Conservation (phyloP, 768 basidiomycete species). For the Russula dissimulans region DNA sequence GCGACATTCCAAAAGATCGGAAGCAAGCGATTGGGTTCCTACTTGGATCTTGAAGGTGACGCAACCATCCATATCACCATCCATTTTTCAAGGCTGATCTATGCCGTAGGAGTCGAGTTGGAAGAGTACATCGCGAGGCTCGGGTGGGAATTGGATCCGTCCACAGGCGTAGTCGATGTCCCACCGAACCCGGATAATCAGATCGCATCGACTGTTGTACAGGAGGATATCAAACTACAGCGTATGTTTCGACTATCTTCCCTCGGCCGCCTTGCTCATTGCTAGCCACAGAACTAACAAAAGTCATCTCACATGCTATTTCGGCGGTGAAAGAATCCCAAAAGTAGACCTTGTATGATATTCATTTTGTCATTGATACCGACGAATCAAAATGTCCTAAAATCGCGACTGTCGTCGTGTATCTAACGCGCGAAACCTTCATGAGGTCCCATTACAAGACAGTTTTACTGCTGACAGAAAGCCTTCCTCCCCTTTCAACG, state of each 20-base stretch:
- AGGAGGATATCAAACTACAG: constrained; percentile 71
- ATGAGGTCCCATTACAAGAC: neutral
- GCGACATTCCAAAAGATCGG: constrained; percentile 72
- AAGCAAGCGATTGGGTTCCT: constrained; percentile 55
- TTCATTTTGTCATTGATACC: neutral
- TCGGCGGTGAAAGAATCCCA: constrained; percentile 35
- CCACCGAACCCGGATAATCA: constrained; percentile 85
- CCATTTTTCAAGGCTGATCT: neutral
- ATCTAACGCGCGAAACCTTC: neutral
- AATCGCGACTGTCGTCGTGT: neutral
- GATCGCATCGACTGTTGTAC: constrained; percentile 75
- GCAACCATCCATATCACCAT: neutral
- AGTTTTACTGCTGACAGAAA: neutral
- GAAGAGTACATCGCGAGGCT: constrained; percentile 51
- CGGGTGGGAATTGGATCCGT: constrained; percentile 54
- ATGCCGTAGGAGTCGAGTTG: constrained; percentile 42
- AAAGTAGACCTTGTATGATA: neutral
- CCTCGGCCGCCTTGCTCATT: constrained; percentile 8
- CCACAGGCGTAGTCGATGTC: constrained; percentile 49
- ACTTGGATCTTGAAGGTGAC: constrained; percentile 57
- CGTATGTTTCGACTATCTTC: constrained; percentile 41
- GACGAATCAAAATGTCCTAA: neutral
- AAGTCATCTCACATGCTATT: constrained; percentile 65
- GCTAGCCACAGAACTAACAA: constrained; percentile 49
- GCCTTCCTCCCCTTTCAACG: neutral